A percentile compares a stretch with the other conserved stretches of the same genome.
Conservation (phyloP, 345 rosid species). For the Corchorus olitorius region DNA sequence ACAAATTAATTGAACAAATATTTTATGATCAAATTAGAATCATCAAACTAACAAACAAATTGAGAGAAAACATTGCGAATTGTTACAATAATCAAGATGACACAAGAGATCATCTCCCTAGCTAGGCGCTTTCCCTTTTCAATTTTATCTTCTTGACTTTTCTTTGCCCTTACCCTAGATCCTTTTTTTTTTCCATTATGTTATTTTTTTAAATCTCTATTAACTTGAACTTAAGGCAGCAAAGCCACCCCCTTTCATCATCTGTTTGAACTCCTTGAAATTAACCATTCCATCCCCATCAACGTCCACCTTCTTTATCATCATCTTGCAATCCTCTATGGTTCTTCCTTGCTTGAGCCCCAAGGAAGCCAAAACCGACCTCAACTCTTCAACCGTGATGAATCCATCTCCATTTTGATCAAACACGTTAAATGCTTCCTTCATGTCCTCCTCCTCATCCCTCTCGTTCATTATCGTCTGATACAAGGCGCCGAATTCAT, state of each 20-base stretch:
- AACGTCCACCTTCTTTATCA: slow-evolving; percentile 86
- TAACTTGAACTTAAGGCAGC: slow-evolving; percentile 64
- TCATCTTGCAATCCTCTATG: slow-evolving; percentile 75
- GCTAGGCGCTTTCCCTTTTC: background rate
- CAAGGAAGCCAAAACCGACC: slow-evolving; percentile 77
- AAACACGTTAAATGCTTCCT: slow-evolving; percentile 85
- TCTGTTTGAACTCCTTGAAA: slow-evolving; percentile 82
- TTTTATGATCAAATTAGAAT: background rate
- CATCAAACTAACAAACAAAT: background rate
- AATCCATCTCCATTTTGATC: slow-evolving; percentile 94
- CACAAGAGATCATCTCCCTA: background rate
- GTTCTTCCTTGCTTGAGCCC: slow-evolving; percentile 88
- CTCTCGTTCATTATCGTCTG: slow-evolving; percentile 82
- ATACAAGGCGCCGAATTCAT: slow-evolving; percentile 79
- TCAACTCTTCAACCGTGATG: slow-evolving; percentile 84
- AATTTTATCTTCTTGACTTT: slow-evolving; percentile 9
- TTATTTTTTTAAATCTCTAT: background rate
- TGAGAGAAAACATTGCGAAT: background rate
- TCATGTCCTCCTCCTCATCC: slow-evolving; percentile 87
- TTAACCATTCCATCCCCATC: slow-evolving; percentile 97
- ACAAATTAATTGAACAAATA: background rate
- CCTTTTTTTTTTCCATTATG: background rate
- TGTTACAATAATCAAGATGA: background rate
- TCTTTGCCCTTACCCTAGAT: background rate
- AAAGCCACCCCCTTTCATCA: slow-evolving; percentile 93